Evolutionary conservation across 2,329 filamentous ascomycete species (phyloP), one percentile per base, ranked within the genome.

Genomic region (Clarireedia sp.): DNA sequence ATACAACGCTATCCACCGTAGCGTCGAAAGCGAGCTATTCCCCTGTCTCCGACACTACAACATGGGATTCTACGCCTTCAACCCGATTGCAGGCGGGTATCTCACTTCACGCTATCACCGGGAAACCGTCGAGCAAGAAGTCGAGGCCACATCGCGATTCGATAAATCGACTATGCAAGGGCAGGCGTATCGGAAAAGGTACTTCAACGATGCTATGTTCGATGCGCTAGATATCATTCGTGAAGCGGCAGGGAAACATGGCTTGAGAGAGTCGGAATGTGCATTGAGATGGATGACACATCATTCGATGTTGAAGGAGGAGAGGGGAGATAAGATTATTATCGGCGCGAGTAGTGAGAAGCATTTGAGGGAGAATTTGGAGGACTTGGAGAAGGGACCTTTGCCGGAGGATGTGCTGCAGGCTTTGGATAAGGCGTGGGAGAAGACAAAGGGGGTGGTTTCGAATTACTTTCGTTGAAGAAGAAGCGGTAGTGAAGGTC

Each of bases 231-330:
- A 78, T 57, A 71, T 85, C 46, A 79, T 92, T 60, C 85, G 90
- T 71, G 74, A 77, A 5, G 86, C 83, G 0, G 78, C 82, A 1
- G 73, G 82, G 62, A 85, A 86, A 71, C 78, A 89, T 65, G 80
- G 78, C 1, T 67, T 91, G 60, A 84, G 80, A 2, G 71, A 89
- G 67, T 78, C 90, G 44, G 89, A 94, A 72, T 83, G 80, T n/a
- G 87, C 87, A 0, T 74, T 91, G 66, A 77, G 87, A 48, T 91
- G 88, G 87, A 69, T 78, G 53, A 78, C 81, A 41, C 85, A 91
- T 67, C 88, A 92, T 71, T 87, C 83, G 5, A 71, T 73, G 56
- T 72, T 85, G 33, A 75, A 73, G 58, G 66, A 78, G 61, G 75
- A 72, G 60, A 69, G 73, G 40, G 78, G 77, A 62, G 82, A 84